Base-by-base conservation (phyloP, 129 eudicot genomes). In the Escallonia herrerae region DNA sequence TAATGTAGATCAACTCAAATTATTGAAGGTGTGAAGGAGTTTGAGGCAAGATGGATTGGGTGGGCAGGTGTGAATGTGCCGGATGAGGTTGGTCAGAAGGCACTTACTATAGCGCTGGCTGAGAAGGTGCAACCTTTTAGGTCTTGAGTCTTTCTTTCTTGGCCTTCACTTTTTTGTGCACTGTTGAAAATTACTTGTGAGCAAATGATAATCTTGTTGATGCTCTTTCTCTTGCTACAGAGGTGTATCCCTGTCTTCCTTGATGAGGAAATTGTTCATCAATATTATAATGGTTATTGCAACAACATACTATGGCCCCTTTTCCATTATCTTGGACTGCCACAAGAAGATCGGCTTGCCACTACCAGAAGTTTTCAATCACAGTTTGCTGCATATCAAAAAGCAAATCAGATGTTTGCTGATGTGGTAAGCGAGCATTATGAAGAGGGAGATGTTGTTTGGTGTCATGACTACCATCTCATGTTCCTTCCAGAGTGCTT, bases 51-150 rank as follows among this genome's bases (percentile, higher is more conserved):
- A 72, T 91, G 95, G 96, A 91, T 91, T 65, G 97, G 97, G 44
- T 91, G 97, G 97, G 96, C 97, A 6, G 97, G 97, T 45, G 97
- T 87, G 15, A 87, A 91, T 72, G 95, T 87, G 79, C 95, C 97
- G 2, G 97, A 91, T 76, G 90, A 91, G 80, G 77, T 81, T 59
- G 97, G 97, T 54, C 88, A 91, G 69, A 75, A 75, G 74, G 75
- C 96, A 53, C 88, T 91, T 40, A 85, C 97, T 6, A 73, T 81
- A 77, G 91, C 96, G 39, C 71, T 91, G 48, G 97, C 96, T 37
- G 95, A 87, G 51, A 87, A 87, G 96, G 97, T 91, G 64, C 61
- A 0, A 3, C 76, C 40, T 48, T 37, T 41, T 56, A 9, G 40
- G 48, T 14, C 52, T 49, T 62, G 15, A 62, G 52, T 12, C 45